Evolutionary conservation across 2,329 filamentous ascomycete genomes (phyloP).

Genomic region (Fusarium foetens): DNA sequence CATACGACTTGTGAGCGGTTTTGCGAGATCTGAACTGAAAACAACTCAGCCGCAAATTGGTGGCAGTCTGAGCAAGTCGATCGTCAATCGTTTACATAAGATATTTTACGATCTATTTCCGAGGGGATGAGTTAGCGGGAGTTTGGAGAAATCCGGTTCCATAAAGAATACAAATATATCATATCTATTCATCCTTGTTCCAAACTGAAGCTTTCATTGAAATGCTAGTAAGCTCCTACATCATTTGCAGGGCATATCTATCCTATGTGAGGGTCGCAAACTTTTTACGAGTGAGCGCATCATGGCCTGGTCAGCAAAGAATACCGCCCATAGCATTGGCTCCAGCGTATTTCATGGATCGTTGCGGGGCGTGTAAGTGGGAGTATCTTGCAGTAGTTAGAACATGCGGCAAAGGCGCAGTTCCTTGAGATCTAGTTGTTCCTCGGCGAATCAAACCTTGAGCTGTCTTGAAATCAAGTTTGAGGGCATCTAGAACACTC

Average conservation of each 20-base stretch:
- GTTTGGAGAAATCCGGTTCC: slow-evolving; percentile 23
- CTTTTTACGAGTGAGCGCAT: neutral
- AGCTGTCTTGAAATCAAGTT: neutral
- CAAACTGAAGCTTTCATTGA: neutral
- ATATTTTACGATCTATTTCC: slow-evolving; percentile 3
- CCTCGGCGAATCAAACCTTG: neutral
- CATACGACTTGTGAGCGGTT: slow-evolving; percentile 18
- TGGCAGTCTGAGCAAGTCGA: neutral
- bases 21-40: neutral
- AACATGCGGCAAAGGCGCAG: neutral
- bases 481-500: neutral
- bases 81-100: neutral
- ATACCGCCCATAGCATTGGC: slow-evolving; percentile 25
- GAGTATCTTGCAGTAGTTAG: neutral
- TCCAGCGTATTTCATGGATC: neutral
- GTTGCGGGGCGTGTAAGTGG: slow-evolving; percentile 2
- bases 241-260: neutral
- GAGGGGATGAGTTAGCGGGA: slow-evolving; percentile 23
- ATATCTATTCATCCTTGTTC: neutral
- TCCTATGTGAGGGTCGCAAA: neutral
- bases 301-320: slow-evolving; percentile 21
- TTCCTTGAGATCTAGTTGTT: neutral
- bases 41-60: neutral
- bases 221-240: neutral
- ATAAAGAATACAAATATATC: neutral